Evolutionary conservation across 2,329 filamentous ascomycete genomes (phyloP), one percentile per base, ranked within the genome.

Genomic region (Ascochyta lentis): DNA sequence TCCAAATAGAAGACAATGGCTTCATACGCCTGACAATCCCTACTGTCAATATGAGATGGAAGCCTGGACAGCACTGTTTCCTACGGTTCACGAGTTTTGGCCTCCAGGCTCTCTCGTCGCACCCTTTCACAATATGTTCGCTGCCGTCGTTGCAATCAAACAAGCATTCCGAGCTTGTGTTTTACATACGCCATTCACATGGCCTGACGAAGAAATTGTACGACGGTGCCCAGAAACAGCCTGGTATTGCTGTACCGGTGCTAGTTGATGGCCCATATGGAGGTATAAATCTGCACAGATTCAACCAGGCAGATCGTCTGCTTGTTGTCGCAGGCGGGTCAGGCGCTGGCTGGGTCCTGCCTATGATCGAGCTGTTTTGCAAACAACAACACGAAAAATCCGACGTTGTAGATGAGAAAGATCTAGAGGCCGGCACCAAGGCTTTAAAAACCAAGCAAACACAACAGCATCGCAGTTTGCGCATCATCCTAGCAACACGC

Each of bases 191-290:
- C 6, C 78, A 78, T 0, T 77, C 79, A 13, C 66, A 75, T 0
- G 84, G 84, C 0, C 59, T 86, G 8, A 87, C 84, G 0, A 69
- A 76, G 27, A 64, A 70, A 10, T 76, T 83, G 7, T 58, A 64
- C 24, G 49, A 60, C 9, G 43, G 60, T 26, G 63, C 59, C 13
- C 49, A 47, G 10, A 43, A 57, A 6, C 49, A 59, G 6, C 54
- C 60, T 0, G 74, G 70, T 0, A 50, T 62, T 0, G 60, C 68
- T 0, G 70, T 83, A 1, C 74, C 76, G 0, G 81, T 87, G 0
- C 66, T 85, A 1, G 58, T 87, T 0, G 85, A 87, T 37, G 85
- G 85, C 0, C 85, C 85, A 0, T 87, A 87, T 53, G 84, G 85
- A 0, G 84, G 84, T 0, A 67, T 84, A 16, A 76, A 77, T 41